Conservation (phyloP, 2,329 filamentous ascomycete genomes). For the Periconia macrospinosa region DNA sequence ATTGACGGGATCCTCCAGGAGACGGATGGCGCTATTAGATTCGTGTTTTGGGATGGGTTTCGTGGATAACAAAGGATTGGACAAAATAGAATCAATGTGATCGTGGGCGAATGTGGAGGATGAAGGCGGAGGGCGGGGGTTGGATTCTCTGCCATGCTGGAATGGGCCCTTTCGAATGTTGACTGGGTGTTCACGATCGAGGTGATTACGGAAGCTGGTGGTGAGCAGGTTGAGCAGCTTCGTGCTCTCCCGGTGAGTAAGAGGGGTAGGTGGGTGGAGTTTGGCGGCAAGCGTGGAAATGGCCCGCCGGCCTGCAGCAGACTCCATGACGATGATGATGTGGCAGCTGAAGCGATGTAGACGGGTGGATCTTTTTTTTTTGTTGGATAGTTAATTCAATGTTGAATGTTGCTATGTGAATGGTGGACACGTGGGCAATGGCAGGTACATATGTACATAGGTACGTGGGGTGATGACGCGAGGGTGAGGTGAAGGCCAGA, state of each 20-base stretch:
- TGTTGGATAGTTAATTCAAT: no score
- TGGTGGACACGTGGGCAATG: no score
- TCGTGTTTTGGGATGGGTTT: constrained; percentile 28
- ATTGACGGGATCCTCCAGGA: constrained; percentile 41
- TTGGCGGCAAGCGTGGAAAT: constrained; percentile 52
- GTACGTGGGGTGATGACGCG: no score
- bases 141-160: constrained; percentile 7
- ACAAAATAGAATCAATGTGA: constrained; percentile 55
- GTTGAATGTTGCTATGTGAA: no score
- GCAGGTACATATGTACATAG: no score
- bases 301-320: constrained; percentile 45
- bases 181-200: constrained; percentile 60
- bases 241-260: constrained; percentile 60
- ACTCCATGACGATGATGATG: constrained; percentile 50
- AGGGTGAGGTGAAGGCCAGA: no score
- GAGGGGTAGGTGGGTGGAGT: constrained; percentile 56
- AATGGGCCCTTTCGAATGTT: constrained; percentile 1
- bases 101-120: constrained; percentile 45
- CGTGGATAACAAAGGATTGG: constrained; percentile 53
- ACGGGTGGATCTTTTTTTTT: background rate
- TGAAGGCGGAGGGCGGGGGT: constrained; percentile 22
- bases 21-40: constrained; percentile 25
- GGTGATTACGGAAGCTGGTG: constrained; percentile 63
- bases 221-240: constrained; percentile 64
- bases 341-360: background rate